phyloP scores from a whole-genome alignment of 2,329 filamentous ascomycete genomes.

The Ophiostoma sp. region DNA sequence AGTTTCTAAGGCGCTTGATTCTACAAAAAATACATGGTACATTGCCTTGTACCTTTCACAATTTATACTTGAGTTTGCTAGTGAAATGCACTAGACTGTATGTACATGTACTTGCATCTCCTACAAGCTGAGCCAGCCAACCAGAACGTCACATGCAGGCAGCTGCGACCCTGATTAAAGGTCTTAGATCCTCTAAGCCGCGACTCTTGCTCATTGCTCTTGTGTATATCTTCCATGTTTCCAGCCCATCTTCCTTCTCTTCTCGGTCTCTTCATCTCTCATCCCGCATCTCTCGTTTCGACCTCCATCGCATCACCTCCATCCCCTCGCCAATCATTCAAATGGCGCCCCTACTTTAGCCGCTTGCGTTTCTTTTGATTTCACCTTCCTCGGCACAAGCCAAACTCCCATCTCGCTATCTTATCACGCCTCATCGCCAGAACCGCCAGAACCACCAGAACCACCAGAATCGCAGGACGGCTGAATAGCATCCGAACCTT shows the following conservation, averaged over 20 bases:
- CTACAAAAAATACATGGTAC: neutral
- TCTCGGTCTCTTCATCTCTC: neutral
- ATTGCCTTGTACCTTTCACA: neutral
- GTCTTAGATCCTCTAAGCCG: constrained; percentile 6
- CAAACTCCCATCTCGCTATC: neutral
- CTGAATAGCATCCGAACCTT: too few species aligned
- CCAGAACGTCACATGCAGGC: constrained; percentile 19
- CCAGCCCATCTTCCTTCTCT: neutral
- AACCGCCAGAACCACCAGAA: neutral
- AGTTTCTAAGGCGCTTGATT: too few species aligned
- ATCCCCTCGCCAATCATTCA: neutral
- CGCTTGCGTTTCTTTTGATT: neutral
- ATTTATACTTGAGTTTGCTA: neutral
- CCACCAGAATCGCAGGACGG: neutral
- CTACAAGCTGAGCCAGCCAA: constrained; percentile 16
- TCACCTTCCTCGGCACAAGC: neutral
- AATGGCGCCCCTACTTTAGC: constrained; percentile 14
- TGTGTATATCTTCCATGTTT: neutral
- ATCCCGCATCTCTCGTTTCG: neutral
- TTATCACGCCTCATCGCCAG: neutral
- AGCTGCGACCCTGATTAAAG: constrained; percentile 20
- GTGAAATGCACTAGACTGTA: neutral
- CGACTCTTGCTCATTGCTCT: neutral
- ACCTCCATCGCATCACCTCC: neutral
- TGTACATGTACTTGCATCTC: neutral